phyloP scores from a whole-genome alignment of 305 asterid genomes.

The Rubia tinctorum region DNA sequence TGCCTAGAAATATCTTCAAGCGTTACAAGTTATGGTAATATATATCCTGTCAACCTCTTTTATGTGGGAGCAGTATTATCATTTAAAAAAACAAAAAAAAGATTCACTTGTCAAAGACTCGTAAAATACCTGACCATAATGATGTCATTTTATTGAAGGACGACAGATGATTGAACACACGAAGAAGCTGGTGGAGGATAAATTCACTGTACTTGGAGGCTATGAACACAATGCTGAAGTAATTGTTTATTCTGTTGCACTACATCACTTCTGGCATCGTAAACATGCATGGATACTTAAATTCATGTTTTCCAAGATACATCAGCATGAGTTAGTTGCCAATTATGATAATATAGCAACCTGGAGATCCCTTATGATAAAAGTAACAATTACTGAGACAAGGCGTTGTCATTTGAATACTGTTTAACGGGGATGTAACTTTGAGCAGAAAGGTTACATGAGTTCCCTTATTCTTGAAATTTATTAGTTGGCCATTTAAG shows the following conservation, averaged over 20 bases:
- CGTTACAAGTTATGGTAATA: conserved; percentile 97
- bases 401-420: not conserved
- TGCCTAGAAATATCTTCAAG: conserved; percentile 98
- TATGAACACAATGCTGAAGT: conserved; percentile 96
- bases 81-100: not conserved
- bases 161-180: conserved; percentile 99
- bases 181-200: conserved; percentile 92
- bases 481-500: not conserved
- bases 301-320: not conserved
- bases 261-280: not conserved
- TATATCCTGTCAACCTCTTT: conserved; percentile 16
- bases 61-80: conserved; percentile 16
- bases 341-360: not conserved
- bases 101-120: conserved; percentile 1
- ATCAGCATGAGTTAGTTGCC: not conserved
- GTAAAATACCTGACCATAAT: conserved; percentile 27
- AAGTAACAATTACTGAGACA: not conserved
- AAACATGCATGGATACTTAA: not conserved
- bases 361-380: not conserved
- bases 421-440: not conserved
- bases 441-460: not conserved
- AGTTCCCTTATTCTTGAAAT: not conserved
- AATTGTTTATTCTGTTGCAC: not conserved
- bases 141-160: conserved; percentile 45
- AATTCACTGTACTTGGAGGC: conserved; percentile 76